phyloP scores from a whole-genome alignment of 2,329 filamentous ascomycete species.

The Exophiala sp. region DNA sequence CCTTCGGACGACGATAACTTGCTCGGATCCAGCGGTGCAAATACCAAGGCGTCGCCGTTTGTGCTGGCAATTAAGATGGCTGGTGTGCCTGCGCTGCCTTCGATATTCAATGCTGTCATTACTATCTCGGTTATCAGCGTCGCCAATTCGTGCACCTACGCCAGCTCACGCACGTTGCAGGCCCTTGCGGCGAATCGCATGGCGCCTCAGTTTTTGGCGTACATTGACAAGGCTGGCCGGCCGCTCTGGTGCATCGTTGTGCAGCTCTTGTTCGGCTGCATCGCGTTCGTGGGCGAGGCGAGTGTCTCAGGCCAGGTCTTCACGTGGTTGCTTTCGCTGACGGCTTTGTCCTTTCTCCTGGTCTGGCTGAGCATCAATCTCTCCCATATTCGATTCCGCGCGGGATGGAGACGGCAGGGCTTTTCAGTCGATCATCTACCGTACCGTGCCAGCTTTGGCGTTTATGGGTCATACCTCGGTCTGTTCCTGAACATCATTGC shows the following conservation, averaged over 20 bases:
- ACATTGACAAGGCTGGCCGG: slow-evolving; percentile 78
- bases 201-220: slow-evolving; percentile 61
- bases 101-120: slow-evolving; percentile 66
- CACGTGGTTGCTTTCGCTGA: slow-evolving; percentile 76
- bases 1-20: slow-evolving; percentile 38
- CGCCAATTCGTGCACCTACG: slow-evolving; percentile 57
- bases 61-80: slow-evolving; percentile 62
- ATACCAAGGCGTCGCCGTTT: slow-evolving; percentile 56
- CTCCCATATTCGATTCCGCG: slow-evolving; percentile 83
- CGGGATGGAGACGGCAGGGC: slow-evolving; percentile 68
- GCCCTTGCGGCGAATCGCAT: slow-evolving; percentile 48
- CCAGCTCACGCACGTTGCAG: slow-evolving; percentile 55
- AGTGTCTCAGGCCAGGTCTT: slow-evolving; percentile 50
- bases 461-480: slow-evolving; percentile 76
- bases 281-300: slow-evolving; percentile 72
- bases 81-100: slow-evolving; percentile 58
- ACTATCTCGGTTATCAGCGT: slow-evolving; percentile 58
- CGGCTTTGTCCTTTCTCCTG: slow-evolving; percentile 69
- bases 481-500: slow-evolving; percentile 72
- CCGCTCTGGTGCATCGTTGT: slow-evolving; percentile 69
- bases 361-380: slow-evolving; percentile 53
- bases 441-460: slow-evolving; percentile 74
- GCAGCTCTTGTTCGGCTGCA: slow-evolving; percentile 64
- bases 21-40: slow-evolving; percentile 36
- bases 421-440: slow-evolving; percentile 72